Percentiles rank a stretch among this genome's conserved stretches.
Conservation (phyloP, 768 basidiomycete species). For the Agrocybe pediades region DNA sequence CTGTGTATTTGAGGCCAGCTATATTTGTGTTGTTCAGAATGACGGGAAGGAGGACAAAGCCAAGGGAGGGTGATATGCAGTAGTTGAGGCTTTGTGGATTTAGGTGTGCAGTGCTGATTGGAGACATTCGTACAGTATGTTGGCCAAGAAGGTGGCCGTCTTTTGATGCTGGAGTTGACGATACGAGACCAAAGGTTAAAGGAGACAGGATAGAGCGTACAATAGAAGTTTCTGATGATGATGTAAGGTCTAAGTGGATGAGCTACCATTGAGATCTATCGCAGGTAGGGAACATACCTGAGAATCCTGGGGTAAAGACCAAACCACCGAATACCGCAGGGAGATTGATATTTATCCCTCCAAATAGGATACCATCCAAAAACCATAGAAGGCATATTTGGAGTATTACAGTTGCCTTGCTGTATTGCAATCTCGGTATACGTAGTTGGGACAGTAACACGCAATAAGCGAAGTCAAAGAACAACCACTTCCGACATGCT, state of each 20-base stretch:
- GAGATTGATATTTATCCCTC: slow-evolving; percentile 62
- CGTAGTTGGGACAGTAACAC: slow-evolving; percentile 59
- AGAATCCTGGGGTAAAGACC: slow-evolving; percentile 19
- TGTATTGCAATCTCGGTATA: slow-evolving; percentile 75
- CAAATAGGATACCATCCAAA: slow-evolving; percentile 71
- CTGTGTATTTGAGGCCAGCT: slow-evolving; percentile 67
- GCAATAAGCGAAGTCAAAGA: slow-evolving; percentile 66
- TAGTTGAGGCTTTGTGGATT: slow-evolving; percentile 77
- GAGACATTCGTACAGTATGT: slow-evolving; percentile 91
- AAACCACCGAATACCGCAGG: slow-evolving; percentile 25
- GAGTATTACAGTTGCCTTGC: slow-evolving; percentile 59
- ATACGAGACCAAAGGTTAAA: slow-evolving; percentile 52
- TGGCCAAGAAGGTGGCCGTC: slow-evolving; percentile 78
- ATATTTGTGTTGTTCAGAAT: slow-evolving; percentile 91
- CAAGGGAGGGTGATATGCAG: slow-evolving; percentile 61
- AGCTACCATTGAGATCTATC: not conserved
- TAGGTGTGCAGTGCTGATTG: slow-evolving; percentile 89
- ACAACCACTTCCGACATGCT: slow-evolving; percentile 70
- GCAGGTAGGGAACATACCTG: slow-evolving; percentile 14
- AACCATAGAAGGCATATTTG: slow-evolving; percentile 65
- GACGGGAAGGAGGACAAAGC: slow-evolving; percentile 73
- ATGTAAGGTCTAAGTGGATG: slow-evolving; percentile 31
- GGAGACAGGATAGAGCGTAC: slow-evolving; percentile 51
- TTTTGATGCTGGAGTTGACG: slow-evolving; percentile 38
- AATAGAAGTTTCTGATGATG: slow-evolving; percentile 46